Evolutionary conservation across 2,329 filamentous ascomycete genomes (phyloP).

Genomic region (Elsinoe arachidis): DNA sequence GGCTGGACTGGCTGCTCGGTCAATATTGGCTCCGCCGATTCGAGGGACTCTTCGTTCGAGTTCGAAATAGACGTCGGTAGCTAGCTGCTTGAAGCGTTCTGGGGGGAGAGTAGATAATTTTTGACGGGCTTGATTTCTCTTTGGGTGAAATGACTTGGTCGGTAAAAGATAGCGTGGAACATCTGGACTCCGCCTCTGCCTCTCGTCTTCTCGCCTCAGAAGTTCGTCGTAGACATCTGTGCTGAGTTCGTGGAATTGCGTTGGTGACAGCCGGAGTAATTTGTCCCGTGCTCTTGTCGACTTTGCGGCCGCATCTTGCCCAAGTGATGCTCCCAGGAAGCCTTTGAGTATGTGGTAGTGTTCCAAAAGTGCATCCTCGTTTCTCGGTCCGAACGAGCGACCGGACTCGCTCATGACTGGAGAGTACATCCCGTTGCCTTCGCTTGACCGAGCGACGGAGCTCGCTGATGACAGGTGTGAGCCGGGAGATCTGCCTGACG

Average conservation of each 20-base stretch:
- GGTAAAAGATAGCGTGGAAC: conserved; percentile 68
- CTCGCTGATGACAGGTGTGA: conserved; percentile 71
- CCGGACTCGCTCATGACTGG: conserved; percentile 38
- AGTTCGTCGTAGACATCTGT: conserved; percentile 97
- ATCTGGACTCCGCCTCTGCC: conserved; percentile 37
- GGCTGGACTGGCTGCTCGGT: conserved; percentile 60
- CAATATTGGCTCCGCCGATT: conserved; percentile 57
- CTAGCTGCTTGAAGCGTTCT: conserved; percentile 80
- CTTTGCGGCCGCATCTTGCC: conserved; percentile 63
- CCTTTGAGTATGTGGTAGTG: conserved; percentile 74
- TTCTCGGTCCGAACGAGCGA: conserved; percentile 26
- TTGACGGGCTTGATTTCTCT: conserved; percentile 94
- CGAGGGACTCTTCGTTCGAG: conserved; percentile 81
- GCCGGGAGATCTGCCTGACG: conserved; percentile 20
- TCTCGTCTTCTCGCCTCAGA: conserved; percentile 67
- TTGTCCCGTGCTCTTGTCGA: conserved; percentile 88
- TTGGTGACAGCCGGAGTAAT: conserved; percentile 74
- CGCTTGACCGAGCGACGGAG: conserved; percentile 78
- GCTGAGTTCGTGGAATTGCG: conserved; percentile 95
- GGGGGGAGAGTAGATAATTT: conserved; percentile 84
- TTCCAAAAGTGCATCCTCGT: conserved; percentile 63
- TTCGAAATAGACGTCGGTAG: conserved; percentile 93
- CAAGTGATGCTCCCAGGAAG: conserved; percentile 59
- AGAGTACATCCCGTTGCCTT: conserved; percentile 60
- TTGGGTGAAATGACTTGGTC: conserved; percentile 87